Conservation (phyloP, 2,329 filamentous ascomycete species). For the Stachybotrys elegans region DNA sequence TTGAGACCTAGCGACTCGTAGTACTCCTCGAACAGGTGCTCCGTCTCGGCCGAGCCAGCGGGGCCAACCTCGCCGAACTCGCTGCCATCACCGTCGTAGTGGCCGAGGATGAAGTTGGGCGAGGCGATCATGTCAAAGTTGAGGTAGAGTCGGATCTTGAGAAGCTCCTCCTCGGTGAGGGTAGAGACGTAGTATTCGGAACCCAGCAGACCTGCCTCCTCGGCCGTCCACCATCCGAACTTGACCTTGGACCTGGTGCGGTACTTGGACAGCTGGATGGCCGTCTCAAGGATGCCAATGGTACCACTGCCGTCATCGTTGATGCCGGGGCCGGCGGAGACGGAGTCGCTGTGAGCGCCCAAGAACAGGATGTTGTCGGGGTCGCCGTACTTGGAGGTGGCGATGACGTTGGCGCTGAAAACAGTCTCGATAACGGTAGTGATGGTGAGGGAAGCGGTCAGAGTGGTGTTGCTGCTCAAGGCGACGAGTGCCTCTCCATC, state of each 20-base stretch:
- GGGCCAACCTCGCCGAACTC: constrained; percentile 47
- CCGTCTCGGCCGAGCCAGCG: constrained; percentile 46
- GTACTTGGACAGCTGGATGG: constrained; percentile 53
- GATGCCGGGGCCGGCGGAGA: constrained; percentile 57
- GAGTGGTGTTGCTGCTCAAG: constrained; percentile 14
- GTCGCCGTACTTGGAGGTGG: constrained; percentile 53
- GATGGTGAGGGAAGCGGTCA: constrained; percentile 26
- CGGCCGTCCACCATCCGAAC: constrained; percentile 60
- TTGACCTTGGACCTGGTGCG: constrained; percentile 53
- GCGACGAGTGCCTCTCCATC: constrained; percentile 27
- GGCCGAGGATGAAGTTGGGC: constrained; percentile 16
- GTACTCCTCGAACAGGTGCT: constrained; percentile 43
- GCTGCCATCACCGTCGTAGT: constrained; percentile 45
- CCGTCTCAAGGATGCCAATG: constrained; percentile 54
- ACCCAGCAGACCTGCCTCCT: constrained; percentile 59
- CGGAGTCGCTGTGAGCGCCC: constrained; percentile 58
- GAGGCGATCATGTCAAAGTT: constrained; percentile 14
- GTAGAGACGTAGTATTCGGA: constrained; percentile 50
- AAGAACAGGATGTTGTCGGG: constrained; percentile 53
- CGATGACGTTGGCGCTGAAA: constrained; percentile 50
- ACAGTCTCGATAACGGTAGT: constrained; percentile 35
- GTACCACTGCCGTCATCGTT: constrained; percentile 61
- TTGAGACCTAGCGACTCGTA: constrained; percentile 34
- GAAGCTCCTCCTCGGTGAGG: constrained; percentile 39
- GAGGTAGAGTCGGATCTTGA: constrained; percentile 41